These are phyloP conservation scores for Metarhizium guizhouense DNA, from an alignment of 2,329 filamentous ascomycete genomes.

Conservation along the genomic window DNA sequence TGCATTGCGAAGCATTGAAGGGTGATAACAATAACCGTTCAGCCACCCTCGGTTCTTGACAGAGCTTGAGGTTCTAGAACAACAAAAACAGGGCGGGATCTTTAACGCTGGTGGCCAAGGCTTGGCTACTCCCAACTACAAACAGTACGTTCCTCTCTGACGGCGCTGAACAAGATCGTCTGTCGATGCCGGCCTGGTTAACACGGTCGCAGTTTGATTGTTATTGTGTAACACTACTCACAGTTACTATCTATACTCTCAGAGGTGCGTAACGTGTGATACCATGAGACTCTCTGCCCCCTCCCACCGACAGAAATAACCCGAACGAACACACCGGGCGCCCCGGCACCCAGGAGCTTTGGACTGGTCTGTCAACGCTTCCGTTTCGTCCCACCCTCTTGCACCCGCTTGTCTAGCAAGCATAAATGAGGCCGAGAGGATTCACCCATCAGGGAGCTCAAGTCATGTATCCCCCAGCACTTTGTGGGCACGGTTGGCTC, in stretches of 20 bases:
- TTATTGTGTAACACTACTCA: not conserved
- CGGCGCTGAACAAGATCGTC: not conserved
- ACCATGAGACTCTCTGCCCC: not conserved
- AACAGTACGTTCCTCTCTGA: not conserved
- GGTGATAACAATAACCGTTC: too few relatives aligned
- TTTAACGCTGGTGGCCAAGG: not conserved
- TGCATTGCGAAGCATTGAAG: too few relatives aligned
- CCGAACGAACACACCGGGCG: not conserved
- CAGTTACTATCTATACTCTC: not conserved
- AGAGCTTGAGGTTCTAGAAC: not conserved
- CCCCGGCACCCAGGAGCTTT: not conserved
- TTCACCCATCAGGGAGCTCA: too few relatives aligned
- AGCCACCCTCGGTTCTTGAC: not conserved
- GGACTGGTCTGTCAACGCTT: not conserved
- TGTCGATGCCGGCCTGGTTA: not conserved
- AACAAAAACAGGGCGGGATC: not conserved
- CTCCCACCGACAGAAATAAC: not conserved
- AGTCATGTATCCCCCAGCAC: too few relatives aligned
- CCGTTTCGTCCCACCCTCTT: not conserved
- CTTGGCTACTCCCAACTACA: not conserved
- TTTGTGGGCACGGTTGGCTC: too few relatives aligned
- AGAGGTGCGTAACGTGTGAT: not conserved
- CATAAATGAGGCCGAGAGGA: not conserved
- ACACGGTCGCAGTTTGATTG: not conserved
- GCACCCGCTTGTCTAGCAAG: not conserved